A percentile compares a stretch with the other conserved stretches of the same genome.
phyloP scores from a whole-genome alignment of 2,329 filamentous ascomycete species.

The Ophiostoma himal-ulmi region DNA sequence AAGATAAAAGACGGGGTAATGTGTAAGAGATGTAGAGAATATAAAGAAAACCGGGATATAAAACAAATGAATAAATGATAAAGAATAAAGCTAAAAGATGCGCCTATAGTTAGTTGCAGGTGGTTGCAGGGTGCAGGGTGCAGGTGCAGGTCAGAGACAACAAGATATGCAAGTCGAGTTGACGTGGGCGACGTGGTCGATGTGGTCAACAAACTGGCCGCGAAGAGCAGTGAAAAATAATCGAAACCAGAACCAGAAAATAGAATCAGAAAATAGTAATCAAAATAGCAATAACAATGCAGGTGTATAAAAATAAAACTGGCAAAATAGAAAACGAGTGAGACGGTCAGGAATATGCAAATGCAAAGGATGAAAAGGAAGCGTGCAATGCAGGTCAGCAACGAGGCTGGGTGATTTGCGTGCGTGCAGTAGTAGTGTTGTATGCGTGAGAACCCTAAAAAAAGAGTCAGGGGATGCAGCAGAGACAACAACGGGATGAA shows the following conservation, averaged over 20 bases:
- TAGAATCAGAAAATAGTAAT: neutral
- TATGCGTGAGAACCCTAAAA: constrained; percentile 11
- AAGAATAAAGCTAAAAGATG: neutral
- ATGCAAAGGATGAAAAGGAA: neutral
- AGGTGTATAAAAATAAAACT: constrained; percentile 7
- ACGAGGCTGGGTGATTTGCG: constrained; percentile 11
- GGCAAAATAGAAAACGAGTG: neutral
- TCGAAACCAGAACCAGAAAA: neutral
- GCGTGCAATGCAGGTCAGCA: constrained; percentile 2
- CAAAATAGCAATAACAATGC: constrained; percentile 1
- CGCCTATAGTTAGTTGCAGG: neutral
- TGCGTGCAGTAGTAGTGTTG: constrained; percentile 4
- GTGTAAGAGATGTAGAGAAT: neutral
- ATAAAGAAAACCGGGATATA: neutral
- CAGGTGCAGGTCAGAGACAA: neutral
- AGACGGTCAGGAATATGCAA: neutral
- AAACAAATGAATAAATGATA: neutral
- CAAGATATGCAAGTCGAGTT: neutral
- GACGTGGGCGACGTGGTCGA: neutral
- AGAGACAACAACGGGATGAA: neutral
- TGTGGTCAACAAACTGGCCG: neutral
- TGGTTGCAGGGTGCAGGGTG: neutral
- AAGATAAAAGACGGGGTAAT: neutral
- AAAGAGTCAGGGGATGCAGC: neutral
- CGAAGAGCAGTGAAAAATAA: neutral